A percentile compares a stretch with the other conserved stretches of the same genome.
Conservation (phyloP, 768 basidiomycete genomes). For the Fistulinella prunicolor region DNA sequence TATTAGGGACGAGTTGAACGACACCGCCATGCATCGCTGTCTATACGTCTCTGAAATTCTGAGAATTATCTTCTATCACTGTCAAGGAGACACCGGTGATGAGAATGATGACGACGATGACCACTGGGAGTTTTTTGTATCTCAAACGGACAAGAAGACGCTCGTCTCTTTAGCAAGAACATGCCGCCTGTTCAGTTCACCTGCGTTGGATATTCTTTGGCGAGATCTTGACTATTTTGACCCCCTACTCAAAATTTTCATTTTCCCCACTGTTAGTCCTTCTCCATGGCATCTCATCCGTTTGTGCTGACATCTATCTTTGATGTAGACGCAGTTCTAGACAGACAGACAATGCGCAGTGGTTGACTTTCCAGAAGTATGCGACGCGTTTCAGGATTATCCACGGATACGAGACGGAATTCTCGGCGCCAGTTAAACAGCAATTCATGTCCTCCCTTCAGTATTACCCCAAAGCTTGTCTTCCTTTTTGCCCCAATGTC, state of each 20-base stretch:
- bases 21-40: no score
- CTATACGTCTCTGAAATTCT: no score
- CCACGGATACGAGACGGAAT: background rate
- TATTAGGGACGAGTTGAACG: no score
- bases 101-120: no score
- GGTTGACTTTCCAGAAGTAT: conserved; percentile 22
- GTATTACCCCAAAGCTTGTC: conserved; percentile 6
- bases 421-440: background rate
- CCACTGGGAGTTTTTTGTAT: no score
- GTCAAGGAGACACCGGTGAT: no score
- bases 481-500: conserved; percentile 21
- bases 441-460: conserved; percentile 4
- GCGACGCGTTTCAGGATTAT: conserved; percentile 21
- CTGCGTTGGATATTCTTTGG: conserved; percentile 16
- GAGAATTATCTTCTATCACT: no score
- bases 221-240: conserved; percentile 6
- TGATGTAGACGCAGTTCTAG: no score
- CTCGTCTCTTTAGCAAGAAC: conserved; percentile 14
- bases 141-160: conserved; percentile 1
- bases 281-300: background rate
- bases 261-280: background rate
- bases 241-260: conserved; percentile 14
- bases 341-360: conserved; percentile 6
- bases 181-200: conserved; percentile 12
- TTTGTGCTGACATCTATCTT: background rate